phyloP scores from a whole-genome alignment of 2,329 filamentous ascomycete genomes.

The Emmonsia crescens region DNA sequence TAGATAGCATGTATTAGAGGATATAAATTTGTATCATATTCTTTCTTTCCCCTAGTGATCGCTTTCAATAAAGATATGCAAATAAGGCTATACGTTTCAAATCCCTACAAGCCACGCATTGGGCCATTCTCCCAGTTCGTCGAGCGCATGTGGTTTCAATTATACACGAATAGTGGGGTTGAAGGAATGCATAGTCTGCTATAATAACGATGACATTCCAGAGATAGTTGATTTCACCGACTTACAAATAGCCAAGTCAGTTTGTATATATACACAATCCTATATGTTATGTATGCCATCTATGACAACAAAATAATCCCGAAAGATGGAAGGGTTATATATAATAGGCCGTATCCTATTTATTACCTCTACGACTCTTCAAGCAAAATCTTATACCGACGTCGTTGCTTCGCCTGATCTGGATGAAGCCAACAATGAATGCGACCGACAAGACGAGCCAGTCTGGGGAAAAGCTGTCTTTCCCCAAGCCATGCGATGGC shows the following conservation, averaged over 20 bases:
- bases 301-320: neutral
- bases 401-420: conserved; percentile 61
- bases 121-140: neutral
- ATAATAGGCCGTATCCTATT: neutral
- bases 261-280: neutral
- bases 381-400: conserved; percentile 73
- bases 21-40: neutral
- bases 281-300: neutral
- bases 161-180: neutral
- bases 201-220: neutral
- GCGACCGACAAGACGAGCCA: conserved; percentile 58
- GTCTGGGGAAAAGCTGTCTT: conserved; percentile 53
- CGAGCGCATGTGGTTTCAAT: neutral
- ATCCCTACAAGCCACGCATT: neutral
- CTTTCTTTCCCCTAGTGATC: neutral
- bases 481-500: conserved; percentile 60
- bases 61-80: neutral
- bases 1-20: neutral
- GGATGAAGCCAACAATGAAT: conserved; percentile 46
- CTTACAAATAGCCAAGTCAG: neutral
- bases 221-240: neutral
- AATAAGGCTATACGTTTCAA: neutral
- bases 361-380: conserved; percentile 49
- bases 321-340: neutral
- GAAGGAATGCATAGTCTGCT: neutral